Evolutionary conservation across 257 asterid genomes (phyloP), one percentile per base, ranked within the genome.

Genomic region (Gentiana dahurica): DNA sequence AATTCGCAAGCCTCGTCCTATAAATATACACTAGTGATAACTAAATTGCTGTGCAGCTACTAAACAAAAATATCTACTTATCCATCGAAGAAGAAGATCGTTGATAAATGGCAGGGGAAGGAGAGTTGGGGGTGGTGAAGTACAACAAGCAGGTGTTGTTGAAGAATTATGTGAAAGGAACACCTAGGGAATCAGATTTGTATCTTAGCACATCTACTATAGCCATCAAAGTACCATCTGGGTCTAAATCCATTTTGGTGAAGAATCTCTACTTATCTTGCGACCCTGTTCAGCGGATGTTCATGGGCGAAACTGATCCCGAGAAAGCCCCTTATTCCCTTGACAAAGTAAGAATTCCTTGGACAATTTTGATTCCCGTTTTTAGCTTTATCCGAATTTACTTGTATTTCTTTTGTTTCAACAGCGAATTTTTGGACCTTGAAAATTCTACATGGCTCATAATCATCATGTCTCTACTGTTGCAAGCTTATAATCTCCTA

Each of bases 211-310:
- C 57, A 8, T 11, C 34, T 47, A 36, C 44, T 1, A 55, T 55
- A 12, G 13, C 5, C 1, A n/a, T 55, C 34, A 4, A 55, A 36
- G 34, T 55, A 34, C 59, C 59, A 12, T 9, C 12, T 4, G 59
- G 59, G 10, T 36, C 59, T 6, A 38, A 36, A 6, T 37, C 44
- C 32, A 43, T 55, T 36, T 4, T 55, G 58, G 43, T 54, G 35
- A 53, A 53, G 57, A 53, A 53, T 53, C 57, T 54, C 9, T 54
- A 35, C 58, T 36, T 54, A 45, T 54, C 58, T 35, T 54, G 58
- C n/a, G 75, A 73, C 12, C 78, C 78, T 1, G 65, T 64, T 59
- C 65, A 68, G 78, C 68, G 74, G 0, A 52, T 54, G 61, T 71
- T 70, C 34, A 73, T 73, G 78, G 38, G 51, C 36, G 51, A 57